Evolutionary conservation across 1,139 yeast species (phyloP).

Genomic region (Magnusiomyces magnusii): DNA sequence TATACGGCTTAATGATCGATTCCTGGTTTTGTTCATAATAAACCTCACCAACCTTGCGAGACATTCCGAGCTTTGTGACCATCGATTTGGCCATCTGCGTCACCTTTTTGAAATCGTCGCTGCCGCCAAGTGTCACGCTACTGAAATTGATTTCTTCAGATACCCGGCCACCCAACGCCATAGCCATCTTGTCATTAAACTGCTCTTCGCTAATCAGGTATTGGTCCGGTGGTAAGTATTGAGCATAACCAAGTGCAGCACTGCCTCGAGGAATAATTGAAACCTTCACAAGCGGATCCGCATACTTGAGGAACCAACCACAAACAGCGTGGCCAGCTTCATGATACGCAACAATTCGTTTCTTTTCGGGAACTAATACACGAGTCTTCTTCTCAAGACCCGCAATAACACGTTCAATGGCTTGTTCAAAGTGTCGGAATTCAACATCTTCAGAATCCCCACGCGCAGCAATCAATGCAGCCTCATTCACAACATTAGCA

Average conservation of each 20-base stretch:
- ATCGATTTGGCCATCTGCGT: constrained; percentile 88
- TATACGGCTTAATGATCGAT: constrained; percentile 72
- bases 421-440: constrained; percentile 81
- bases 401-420: constrained; percentile 95
- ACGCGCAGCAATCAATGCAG: constrained; percentile 94
- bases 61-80: constrained; percentile 93
- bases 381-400: constrained; percentile 90
- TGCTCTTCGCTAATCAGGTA: constrained; percentile 74
- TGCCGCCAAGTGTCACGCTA: constrained; percentile 90
- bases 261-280: constrained; percentile 95
- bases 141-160: constrained; percentile 88
- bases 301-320: constrained; percentile 87
- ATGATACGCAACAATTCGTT: constrained; percentile 87
- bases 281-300: constrained; percentile 90
- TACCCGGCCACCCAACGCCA: constrained; percentile 96
- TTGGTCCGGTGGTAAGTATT: constrained; percentile 90
- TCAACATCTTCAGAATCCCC: constrained; percentile 60
- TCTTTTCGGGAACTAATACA: constrained; percentile 75
- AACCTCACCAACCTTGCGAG: constrained; percentile 72
- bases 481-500: constrained; percentile 95
- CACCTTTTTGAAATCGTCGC: constrained; percentile 95
- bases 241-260: constrained; percentile 98
- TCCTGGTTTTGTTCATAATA: constrained; percentile 45
- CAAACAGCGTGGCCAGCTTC: constrained; percentile 99
- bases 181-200: constrained; percentile 81